Evolutionary conservation across 2,329 filamentous ascomycete species (phyloP).

Genomic region (Colletotrichum lindemuthianum): DNA sequence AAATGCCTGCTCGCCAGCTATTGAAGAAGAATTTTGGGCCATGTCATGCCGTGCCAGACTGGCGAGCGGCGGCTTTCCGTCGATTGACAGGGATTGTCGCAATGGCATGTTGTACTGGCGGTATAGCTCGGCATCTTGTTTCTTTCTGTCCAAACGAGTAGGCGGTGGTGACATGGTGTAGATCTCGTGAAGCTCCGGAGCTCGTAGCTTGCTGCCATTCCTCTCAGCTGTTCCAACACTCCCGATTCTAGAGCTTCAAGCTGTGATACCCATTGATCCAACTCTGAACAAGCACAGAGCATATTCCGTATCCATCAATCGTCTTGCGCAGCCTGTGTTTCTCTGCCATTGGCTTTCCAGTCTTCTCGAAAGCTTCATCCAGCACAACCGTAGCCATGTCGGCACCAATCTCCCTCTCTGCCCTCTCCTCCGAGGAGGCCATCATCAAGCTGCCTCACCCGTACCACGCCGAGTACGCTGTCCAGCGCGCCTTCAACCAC

Average conservation of each 20-base stretch:
- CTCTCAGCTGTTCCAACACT: neutral
- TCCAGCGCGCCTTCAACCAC: constrained; percentile 46
- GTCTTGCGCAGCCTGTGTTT: too few relatives aligned
- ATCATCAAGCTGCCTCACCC: constrained; percentile 61
- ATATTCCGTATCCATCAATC: too few relatives aligned
- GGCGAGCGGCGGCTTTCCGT: constrained; percentile 11
- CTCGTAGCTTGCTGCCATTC: constrained; percentile 15
- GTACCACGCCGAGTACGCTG: constrained; percentile 57
- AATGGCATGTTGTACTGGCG: neutral
- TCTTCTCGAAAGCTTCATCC: neutral
- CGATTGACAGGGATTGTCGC: constrained; percentile 1
- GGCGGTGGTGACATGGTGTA: constrained; percentile 21
- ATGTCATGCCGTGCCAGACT: constrained; percentile 16
- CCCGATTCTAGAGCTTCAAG: neutral
- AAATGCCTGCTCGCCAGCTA: constrained; percentile 6
- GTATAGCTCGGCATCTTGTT: constrained; percentile 20
- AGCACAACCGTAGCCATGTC: constrained; percentile 38
- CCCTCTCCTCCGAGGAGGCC: constrained; percentile 47
- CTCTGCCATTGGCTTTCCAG: neutral
- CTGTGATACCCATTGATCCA: neutral
- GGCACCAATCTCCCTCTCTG: constrained; percentile 40
- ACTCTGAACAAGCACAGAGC: too few relatives aligned
- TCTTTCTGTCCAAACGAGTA: constrained; percentile 23
- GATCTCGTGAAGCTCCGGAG: constrained; percentile 26
- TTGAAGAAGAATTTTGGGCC: constrained; percentile 19